Percentiles rank a stretch among this genome's conserved stretches.
Conservation (phyloP, 768 basidiomycete species). For the Tulasnella sp. region DNA sequence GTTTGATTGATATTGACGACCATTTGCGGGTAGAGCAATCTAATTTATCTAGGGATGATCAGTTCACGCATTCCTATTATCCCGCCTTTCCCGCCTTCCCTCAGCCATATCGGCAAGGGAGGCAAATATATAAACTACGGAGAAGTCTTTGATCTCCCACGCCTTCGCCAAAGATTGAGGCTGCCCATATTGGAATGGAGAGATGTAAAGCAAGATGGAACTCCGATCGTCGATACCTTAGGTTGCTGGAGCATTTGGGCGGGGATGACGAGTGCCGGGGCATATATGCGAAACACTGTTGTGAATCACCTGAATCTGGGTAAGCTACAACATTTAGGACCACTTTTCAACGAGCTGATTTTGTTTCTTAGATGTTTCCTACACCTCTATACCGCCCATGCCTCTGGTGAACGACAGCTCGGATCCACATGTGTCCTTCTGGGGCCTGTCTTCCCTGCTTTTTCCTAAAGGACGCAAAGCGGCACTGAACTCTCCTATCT, state of each 20-base stretch:
- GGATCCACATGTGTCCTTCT: slow-evolving; percentile 16
- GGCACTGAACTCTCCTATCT: background rate
- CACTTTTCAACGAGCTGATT: background rate
- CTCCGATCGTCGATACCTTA: slow-evolving; percentile 22
- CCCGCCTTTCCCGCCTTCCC: slow-evolving; percentile 43
- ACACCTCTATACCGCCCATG: background rate
- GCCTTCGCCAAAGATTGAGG: slow-evolving; percentile 34
- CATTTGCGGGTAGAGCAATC: slow-evolving; percentile 25
- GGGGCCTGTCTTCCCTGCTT: slow-evolving; percentile 17
- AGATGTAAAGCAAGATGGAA: slow-evolving; percentile 39
- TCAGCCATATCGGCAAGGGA: slow-evolving; percentile 5
- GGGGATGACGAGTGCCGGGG: background rate
- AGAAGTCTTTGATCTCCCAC: slow-evolving; percentile 47
- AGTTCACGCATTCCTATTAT: slow-evolving; percentile 47
- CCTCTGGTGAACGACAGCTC: background rate
- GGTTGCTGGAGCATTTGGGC: slow-evolving; percentile 37
- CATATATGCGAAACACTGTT: background rate
- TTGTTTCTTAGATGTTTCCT: background rate
- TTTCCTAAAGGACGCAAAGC: slow-evolving; percentile 13
- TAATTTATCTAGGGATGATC: slow-evolving; percentile 47
- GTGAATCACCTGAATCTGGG: background rate
- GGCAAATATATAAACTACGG: slow-evolving; percentile 29
- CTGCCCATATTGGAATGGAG: slow-evolving; percentile 49
- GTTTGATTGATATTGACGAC: background rate
- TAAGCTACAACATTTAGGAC: background rate